phyloP scores from a whole-genome alignment of 2,329 filamentous ascomycete species.

The Lomentospora prolificans region DNA sequence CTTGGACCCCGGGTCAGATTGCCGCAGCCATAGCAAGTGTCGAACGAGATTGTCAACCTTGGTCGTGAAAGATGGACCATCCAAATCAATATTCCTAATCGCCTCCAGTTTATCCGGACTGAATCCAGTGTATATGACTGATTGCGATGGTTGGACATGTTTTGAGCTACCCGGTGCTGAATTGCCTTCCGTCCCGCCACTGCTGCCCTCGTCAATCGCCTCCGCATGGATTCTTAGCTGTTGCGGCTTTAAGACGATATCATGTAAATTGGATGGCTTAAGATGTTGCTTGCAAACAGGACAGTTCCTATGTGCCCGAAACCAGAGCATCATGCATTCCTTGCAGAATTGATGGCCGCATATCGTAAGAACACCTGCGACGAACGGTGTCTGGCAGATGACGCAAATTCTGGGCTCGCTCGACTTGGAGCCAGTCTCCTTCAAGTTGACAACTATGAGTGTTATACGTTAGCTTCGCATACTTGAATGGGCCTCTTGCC shows the following conservation, averaged over 20 bases:
- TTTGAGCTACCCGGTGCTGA: not conserved
- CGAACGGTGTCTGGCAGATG: conserved; percentile 73
- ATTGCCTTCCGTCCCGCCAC: not conserved
- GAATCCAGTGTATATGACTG: conserved; percentile 67
- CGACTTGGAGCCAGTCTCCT: conserved; percentile 40
- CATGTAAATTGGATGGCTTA: conserved; percentile 59
- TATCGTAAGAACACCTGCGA: conserved; percentile 69
- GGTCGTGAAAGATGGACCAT: conserved; percentile 67
- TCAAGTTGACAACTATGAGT: conserved; percentile 39
- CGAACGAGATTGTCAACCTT: conserved; percentile 79
- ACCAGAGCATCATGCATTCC: conserved; percentile 76
- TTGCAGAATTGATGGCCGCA: conserved; percentile 93
- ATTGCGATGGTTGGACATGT: not conserved
- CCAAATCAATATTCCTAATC: conserved; percentile 73
- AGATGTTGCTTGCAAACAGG: conserved; percentile 74
- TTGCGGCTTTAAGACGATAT: conserved; percentile 74
- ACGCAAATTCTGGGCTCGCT: conserved; percentile 64
- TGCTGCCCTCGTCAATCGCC: not conserved
- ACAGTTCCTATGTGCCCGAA: conserved; percentile 62
- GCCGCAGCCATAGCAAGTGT: conserved; percentile 77
- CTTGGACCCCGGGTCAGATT: conserved; percentile 78
- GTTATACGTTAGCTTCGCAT: conserved; percentile 2
- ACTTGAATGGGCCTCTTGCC: no score
- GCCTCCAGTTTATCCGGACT: conserved; percentile 60
- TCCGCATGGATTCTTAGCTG: conserved; percentile 54